Base-by-base conservation (phyloP, 805 yeast genomes). In the Cyberlindnera saturnus region DNA sequence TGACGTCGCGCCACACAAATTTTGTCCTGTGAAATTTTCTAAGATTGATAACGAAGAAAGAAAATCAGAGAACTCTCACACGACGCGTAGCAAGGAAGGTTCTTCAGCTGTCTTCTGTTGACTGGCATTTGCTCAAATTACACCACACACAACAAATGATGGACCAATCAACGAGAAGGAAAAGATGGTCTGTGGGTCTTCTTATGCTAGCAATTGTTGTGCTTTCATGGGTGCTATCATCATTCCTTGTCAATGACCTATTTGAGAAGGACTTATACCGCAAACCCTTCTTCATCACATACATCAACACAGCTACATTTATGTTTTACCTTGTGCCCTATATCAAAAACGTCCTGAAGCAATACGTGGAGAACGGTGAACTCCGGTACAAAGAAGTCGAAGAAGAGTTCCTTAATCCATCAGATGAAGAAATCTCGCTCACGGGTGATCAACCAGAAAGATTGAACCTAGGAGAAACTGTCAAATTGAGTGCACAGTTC, bases 281-380 rank as follows among this genome's bases (percentile, higher is more conserved):
- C 38, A 93, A 93, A 64, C 99, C 99, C 15, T 90, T 88, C 59
- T 76, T 90, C 48, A 86, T 93, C 52, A 93, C 99, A 3, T 93
- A 91, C 66, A 63, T 91, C 53, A 93, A 90, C 66, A 90, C 98
- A 0, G 81, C 88, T 1, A 77, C 93, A 4, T 93, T 93, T 61
- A 71, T 79, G 7, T 69, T 91, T 41, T 93, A 91, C 61, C 66
- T 93, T 40, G 60, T 84, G 35, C 91, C 93, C 1, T 74, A 77
- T 47, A 50, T 60, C 26, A 47, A 53, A 38, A 63, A 61, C 31
- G 43, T 63, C 3, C 19, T 56, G 35, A 32, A 44, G 30, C 57
- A 56, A 17, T 67, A 62, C 45, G 46, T 49, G 33, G 45, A 40
- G 9, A 62, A 61, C 8, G 69, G 69, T 2, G 34, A 39, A 3